Evolutionary conservation across 176 grass and related monocot species (phyloP), one percentile per base, ranked within the genome.

Genomic region (Canna indica): DNA sequence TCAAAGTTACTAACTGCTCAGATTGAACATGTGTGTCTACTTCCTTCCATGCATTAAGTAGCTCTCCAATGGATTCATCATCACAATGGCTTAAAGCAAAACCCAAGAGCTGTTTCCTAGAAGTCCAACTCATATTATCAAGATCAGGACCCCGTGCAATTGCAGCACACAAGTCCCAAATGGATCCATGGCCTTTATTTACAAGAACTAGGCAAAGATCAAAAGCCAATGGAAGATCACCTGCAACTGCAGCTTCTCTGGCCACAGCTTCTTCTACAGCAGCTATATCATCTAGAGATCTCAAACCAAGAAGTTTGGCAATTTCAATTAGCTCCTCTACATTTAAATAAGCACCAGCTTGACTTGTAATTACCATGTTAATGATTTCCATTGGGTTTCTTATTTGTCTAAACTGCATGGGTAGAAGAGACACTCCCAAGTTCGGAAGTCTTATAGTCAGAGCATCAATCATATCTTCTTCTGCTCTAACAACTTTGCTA

Each of bases 41-140:
- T 48, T 96, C 92, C 68, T 96, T 96, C 92, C 92, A 96, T 42
- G 74, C 88, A 96, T 81, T 91, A 70, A 96, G 80, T 76, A 96
- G 73, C 73, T 91, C 88, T 8, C 92, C 88, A 68, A 96, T 76
- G 71, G 86, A 96, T 74, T 84, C 85, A 45, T 87, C 69, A 27
- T 96, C 88, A 74, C 92, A 96, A 77, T 96, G 81, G 72, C 74
- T 79, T 24, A 96, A 85, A 77, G 88, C 80, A 81, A 96, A 96
- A 54, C 92, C 86, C 56, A 96, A 76, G 45, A 96, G 75, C 71
- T 81, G 87, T 75, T 87, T 77, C 15, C 88, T 81, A 71, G 88
- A 78, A 85, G 42, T 69, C 59, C 73, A 86, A 81, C 91, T 83
- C 83, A 96, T 80, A 80, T 81, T 96, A 64, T 91, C 93, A 47